phyloP scores from a whole-genome alignment of 2,329 filamentous ascomycete species.

The Stagonosporopsis chrysanthemi region DNA sequence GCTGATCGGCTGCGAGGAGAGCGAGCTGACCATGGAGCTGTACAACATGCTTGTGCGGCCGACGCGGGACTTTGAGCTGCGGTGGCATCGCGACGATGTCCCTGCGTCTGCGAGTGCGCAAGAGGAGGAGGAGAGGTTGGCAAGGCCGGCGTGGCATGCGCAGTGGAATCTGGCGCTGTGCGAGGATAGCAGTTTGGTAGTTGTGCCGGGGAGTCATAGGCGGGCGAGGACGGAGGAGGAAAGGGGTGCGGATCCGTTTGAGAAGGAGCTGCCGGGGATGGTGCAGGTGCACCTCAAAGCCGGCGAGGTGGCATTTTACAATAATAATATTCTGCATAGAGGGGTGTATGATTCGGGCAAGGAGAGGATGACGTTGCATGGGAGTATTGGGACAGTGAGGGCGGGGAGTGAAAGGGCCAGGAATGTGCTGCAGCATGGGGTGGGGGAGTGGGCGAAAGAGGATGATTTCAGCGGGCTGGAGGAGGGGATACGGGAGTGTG shows the following conservation, averaged over 20 bases:
- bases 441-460: conserved; percentile 69
- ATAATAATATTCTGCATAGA: conserved; percentile 85
- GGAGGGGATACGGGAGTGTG: conserved; percentile 65
- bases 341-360: conserved; percentile 67
- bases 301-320: conserved; percentile 85
- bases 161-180: conserved; percentile 89
- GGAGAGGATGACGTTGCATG: conserved; percentile 76
- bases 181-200: conserved; percentile 73
- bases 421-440: conserved; percentile 78
- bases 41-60: conserved; percentile 86
- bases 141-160: conserved; percentile 71
- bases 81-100: conserved; percentile 89
- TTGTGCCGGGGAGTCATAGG: conserved; percentile 78
- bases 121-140: conserved; percentile 70
- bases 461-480: conserved; percentile 67
- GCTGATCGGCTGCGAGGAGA: conserved; percentile 62
- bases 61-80: conserved; percentile 72
- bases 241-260: conserved; percentile 71
- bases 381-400: conserved; percentile 69
- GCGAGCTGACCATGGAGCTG: conserved; percentile 81
- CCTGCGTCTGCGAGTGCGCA: conserved; percentile 68
- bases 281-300: conserved; percentile 70
- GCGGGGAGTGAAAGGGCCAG: conserved; percentile 67
- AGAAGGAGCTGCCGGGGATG: conserved; percentile 67
- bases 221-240: conserved; percentile 75